Evolutionary conservation across 139 green algal genomes (phyloP), one percentile per base, ranked within the genome.

Genomic region (Chlorella sp.): DNA sequence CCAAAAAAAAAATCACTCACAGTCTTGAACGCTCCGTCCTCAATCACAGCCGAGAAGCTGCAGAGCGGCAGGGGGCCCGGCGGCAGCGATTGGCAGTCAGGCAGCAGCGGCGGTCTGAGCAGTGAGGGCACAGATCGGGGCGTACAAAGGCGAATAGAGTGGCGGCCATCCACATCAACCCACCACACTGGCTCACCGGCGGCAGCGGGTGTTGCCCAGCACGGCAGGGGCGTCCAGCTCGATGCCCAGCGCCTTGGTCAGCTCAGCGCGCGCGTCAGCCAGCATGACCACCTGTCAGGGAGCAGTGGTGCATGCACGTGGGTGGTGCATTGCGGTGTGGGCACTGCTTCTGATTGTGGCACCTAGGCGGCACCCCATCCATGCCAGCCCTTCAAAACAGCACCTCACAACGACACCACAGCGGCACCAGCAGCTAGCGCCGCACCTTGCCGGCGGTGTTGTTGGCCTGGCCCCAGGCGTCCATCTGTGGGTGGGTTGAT

Each of bases 241-340:
- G 39, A 96, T 57, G 30, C 87, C 94, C 34, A 98, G 81, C 9
- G 89, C 93, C 84, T 93, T 92, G 51, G 94, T 88, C 70, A 96
- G 90, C 60, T 94, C 81, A 39, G 80, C 90, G n/a, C 62, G 62
- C 28, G 78, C 73, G 62, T 83, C 78, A 18, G 78, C 78, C 62
- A 83, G 78, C 78, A 83, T 74, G 39, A 15, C n/a, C 36, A 83
- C 51, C 51, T 60, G 51, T 21, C n/a, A n/a, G n/a, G n/a, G n/a
- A n/a, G n/a, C n/a, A n/a, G n/a, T n/a, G n/a, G n/a, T n/a, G n/a
- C n/a, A n/a, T n/a, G n/a, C n/a, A n/a, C n/a, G n/a, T n/a, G n/a
- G n/a, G n/a, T n/a, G n/a, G n/a, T n/a, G n/a, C n/a, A n/a, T n/a
- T n/a, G n/a, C n/a, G n/a, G n/a, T n/a, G n/a, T n/a, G n/a, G n/a